Base-by-base conservation (phyloP, 2,329 filamentous ascomycete genomes). In the Pseudogymnoascus pannorum region DNA sequence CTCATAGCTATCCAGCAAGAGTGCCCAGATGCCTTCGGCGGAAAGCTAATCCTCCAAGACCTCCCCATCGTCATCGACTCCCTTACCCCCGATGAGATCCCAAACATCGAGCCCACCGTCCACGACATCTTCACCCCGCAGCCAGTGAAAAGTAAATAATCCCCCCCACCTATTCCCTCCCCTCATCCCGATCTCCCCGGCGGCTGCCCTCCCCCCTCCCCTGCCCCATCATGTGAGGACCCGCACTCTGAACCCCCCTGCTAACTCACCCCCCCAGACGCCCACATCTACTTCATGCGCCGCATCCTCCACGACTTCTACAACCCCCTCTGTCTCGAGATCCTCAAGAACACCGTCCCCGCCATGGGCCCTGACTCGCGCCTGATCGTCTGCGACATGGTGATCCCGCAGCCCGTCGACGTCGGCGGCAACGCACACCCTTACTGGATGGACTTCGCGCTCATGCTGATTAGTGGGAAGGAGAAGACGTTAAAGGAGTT, bases 391-490 rank as follows among this genome's bases (percentile, higher is more conserved):
- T 63, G 65, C 22, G 68, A 70, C 26, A 69, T 69, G 62, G 59
- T 68, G 12, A 62, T 71, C 12, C 69, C 68, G 0, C 61, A 62
- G 9, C 59, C 42, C 16, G 65, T 67, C 8, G 63, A 66, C 51
- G 61, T 65, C 2, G 66, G 67, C 9, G 61, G 63, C 14, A 70
- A 71, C 35, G 68, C 69, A 67, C 64, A 66, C 4, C 63, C 65
- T 3, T 68, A 71, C 60, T 70, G 68, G 68, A 67, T 71, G 64
- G 70, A 71, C 44, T 63, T 69, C 22, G 59, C 44, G 11, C 57
- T 70, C 54, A 69, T 71, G 60, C 69, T 73, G 66, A 64, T 71
- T 8, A 67, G 69, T 38, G 70, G 71, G 20, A 72, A 72, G 35
- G 70, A 72, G 62, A 68, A 71, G 48, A 66, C 66, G 31, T 66